phyloP scores from a whole-genome alignment of 2,329 filamentous ascomycete species.

The Aspergillus sp. region DNA sequence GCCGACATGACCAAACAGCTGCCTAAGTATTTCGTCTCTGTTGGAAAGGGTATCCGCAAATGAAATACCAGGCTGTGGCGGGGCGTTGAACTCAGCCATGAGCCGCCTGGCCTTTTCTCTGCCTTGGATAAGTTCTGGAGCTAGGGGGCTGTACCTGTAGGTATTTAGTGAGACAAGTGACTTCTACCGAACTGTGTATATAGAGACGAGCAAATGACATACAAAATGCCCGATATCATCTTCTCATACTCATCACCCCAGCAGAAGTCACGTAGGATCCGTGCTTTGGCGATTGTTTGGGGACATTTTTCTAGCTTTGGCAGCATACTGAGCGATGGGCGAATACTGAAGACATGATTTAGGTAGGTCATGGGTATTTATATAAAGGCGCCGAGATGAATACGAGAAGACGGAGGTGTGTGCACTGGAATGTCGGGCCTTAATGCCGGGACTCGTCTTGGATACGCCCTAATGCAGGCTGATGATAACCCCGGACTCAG shows the following conservation, averaged over 20 bases:
- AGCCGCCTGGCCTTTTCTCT: conserved; percentile 11
- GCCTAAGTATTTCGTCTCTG: conserved; percentile 4
- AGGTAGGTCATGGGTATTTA: too few species aligned
- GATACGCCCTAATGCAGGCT: too few species aligned
- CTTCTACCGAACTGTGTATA: too few species aligned
- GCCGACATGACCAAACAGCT: conserved; percentile 14
- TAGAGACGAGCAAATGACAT: not conserved
- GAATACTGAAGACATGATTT: too few species aligned
- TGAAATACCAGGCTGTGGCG: not conserved
- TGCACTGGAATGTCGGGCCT: too few species aligned
- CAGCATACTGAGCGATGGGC: not conserved
- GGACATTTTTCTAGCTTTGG: not conserved
- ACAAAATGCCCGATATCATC: conserved; percentile 18
- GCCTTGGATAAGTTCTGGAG: conserved; percentile 12
- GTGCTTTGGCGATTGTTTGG: not conserved
- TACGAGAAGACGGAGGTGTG: too few species aligned
- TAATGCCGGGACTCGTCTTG: too few species aligned
- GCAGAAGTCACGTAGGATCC: not conserved
- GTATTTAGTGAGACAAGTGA: too few species aligned
- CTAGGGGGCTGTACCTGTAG: conserved; percentile 11
- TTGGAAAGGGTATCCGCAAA: not conserved
- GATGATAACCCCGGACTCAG: too few species aligned
- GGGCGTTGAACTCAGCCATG: conserved; percentile 13
- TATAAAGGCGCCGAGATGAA: too few species aligned
- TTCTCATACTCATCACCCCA: conserved; percentile 14